Evolutionary conservation across 2,329 filamentous ascomycete species (phyloP).

Genomic region (Mariannaea sp.): DNA sequence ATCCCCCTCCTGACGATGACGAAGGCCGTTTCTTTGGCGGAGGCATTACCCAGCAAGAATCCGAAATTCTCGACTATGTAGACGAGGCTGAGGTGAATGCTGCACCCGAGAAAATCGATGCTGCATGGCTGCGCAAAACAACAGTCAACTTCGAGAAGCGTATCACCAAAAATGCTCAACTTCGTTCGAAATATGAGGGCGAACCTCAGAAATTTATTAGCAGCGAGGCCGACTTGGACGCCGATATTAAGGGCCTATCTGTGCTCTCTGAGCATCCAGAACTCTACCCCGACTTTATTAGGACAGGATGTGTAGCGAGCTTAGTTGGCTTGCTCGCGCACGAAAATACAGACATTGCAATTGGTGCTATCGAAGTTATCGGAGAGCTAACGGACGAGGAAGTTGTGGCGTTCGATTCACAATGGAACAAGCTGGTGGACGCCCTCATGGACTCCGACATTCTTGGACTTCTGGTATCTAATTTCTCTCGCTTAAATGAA

Average conservation of each 20-base stretch:
- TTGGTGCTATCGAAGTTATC: slow-evolving; percentile 86
- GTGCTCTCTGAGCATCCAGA: slow-evolving; percentile 86
- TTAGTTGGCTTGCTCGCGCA: slow-evolving; percentile 85
- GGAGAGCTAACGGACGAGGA: slow-evolving; percentile 93
- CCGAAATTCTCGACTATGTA: slow-evolving; percentile 85
- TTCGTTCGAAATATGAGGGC: slow-evolving; percentile 81
- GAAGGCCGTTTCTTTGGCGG: slow-evolving; percentile 96
- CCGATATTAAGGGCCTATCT: slow-evolving; percentile 83
- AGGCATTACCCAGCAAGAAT: slow-evolving; percentile 81
- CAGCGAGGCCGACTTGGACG: slow-evolving; percentile 86
- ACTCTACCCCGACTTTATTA: slow-evolving; percentile 80
- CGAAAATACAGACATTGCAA: slow-evolving; percentile 96
- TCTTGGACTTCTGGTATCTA: slow-evolving; percentile 74
- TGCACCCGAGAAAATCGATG: slow-evolving; percentile 76
- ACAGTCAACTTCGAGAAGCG: slow-evolving; percentile 86
- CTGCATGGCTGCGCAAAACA: slow-evolving; percentile 79
- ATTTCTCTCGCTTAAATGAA: slow-evolving; percentile 81
- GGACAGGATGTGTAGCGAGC: slow-evolving; percentile 72
- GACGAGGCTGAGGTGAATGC: slow-evolving; percentile 56
- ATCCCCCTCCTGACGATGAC: slow-evolving; percentile 62
- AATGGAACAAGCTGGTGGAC: slow-evolving; percentile 80
- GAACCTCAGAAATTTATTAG: slow-evolving; percentile 84
- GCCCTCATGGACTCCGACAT: slow-evolving; percentile 71
- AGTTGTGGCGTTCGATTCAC: slow-evolving; percentile 75
- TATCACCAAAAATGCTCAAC: slow-evolving; percentile 87